Evolutionary conservation across 371 early-diverging fungal species (phyloP), one percentile per base, ranked within the genome.

Genomic region (Umbelopsis sp.): DNA sequence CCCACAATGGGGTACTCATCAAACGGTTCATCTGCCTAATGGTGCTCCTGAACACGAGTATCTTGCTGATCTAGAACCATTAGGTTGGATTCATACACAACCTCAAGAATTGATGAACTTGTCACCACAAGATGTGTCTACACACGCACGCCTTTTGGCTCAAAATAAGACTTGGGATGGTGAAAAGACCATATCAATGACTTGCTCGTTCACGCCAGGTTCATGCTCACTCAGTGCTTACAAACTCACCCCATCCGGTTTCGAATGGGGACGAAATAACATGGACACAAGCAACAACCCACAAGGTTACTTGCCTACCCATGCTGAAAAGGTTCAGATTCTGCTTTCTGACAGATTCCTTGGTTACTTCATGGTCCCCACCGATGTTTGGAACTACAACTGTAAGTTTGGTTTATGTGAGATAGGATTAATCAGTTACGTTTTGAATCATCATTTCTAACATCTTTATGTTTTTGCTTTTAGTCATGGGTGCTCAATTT

Each of bases 61-160:
- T 67, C 81, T 99, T 74, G 87, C 91, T 63, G 94, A 92, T 66
- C 76, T 93, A 63, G 98, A 97, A 75, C 99, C 98, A n/a, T 86
- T 99, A 62, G 99, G 99, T 63, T 97, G 97, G 97, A 92, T 99
- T 69, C 98, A 97, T 75, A 98, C 98, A 18, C 96, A 95, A 82
- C 97, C 98, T 20, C 94, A 93, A 80, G 97, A 96, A 82, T 74
- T 94, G 41, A 88, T 95, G 70, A 94, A 97, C 71, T 84, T 98
- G 48, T 89, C 92, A 66, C 94, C 99, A 22, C 92, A 95, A 74
- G 97, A 97, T 76, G 93, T 96, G 12, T 92, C 95, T 3, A 90
- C 91, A 29, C 99, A 98, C 72, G 91, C 97, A 68, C 89, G 89
- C 68, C 85, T 95, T 57, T 81, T 97, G 76, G 92, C 93, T 11